Conservation (phyloP, 139 green algal genomes). For the Choricystis sp. region DNA sequence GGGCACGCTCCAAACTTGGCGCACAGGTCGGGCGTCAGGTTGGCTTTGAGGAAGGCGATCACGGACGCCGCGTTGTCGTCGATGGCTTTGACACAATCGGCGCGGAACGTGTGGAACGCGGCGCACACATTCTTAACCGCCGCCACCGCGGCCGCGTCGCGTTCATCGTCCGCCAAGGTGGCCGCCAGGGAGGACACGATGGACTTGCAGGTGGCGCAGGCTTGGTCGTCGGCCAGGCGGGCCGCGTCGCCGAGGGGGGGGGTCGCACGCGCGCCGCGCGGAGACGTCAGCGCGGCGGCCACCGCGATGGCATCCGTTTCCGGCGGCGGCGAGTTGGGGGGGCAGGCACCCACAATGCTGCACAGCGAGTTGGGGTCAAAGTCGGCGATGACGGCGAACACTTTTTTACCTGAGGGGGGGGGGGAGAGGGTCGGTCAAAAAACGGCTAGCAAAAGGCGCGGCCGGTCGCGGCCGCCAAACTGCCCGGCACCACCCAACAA, state of each 20-base stretch:
- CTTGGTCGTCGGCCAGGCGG: not conserved
- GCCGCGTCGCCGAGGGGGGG: not conserved
- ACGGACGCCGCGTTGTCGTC: not conserved
- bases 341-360: not conserved
- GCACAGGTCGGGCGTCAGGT: not conserved
- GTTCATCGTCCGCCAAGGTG: not conserved
- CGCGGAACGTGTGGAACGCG: not conserved
- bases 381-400: not conserved
- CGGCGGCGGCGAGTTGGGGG: not conserved
- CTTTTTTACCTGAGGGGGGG: too few species aligned
- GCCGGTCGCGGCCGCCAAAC: too few species aligned
- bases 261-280: not conserved
- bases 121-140: not conserved
- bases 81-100: not conserved
- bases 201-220: not conserved
- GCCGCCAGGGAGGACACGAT: not conserved
- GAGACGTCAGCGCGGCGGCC: too few species aligned
- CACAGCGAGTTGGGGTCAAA: not conserved
- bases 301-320: not conserved
- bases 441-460: too few species aligned
- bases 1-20: not conserved
- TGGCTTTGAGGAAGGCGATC: not conserved
- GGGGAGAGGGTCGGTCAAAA: too few species aligned
- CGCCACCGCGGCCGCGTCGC: not conserved
- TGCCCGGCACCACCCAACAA: too few species aligned